Base-by-base conservation (phyloP, 2,329 filamentous ascomycete genomes). In the Colletotrichum lini region DNA sequence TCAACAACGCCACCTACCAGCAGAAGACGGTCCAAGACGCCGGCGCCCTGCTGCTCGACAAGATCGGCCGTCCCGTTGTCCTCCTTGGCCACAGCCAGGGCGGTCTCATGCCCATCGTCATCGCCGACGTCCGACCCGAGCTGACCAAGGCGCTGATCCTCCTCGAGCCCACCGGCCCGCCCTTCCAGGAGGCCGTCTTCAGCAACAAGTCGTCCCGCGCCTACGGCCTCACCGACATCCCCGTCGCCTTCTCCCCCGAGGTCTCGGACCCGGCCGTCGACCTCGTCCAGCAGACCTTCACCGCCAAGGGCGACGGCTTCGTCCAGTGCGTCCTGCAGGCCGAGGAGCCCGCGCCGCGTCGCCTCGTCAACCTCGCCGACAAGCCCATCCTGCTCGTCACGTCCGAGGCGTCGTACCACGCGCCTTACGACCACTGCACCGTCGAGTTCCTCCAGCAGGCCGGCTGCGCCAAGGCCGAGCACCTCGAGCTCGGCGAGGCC, bases 221-320 rank as follows among this genome's bases (percentile, higher is more conserved):
- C 0, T 89, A 81, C 75, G 88, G 86, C 1, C 72, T 89, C 7
- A 83, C 86, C 7, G 81, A 86, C 54, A 81, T 85, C n/a, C 83
- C 85, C 0, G 70, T 90, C 18, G 83, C 81, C 0, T 89, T 87
- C 74, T 78, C 77, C 1, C 87, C 86, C 13, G 75, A 81, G 0
- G 81, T 86, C 12, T 72, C 71, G 0, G 76, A 85, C 69, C 79
- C 82, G 2, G 61, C 73, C 3, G 60, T 58, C 10, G 82, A 84
- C 7, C 74, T 86, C 50, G 71, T 78, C 40, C 79, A 78, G 67
- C 61, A 80, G 72, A 42, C 75, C 26, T 61, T 79, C 64, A 52
- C 77, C 56, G 73, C 78, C 23, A 73, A 68, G 18, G 74, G 70
- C 8, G 63, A 74, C 4, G 72, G 75, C 23, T 65, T 76, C 35